A percentile compares a stretch with the other conserved stretches of the same genome.
Conservation (phyloP, 805 yeast species). For the Starmerella vitae region DNA sequence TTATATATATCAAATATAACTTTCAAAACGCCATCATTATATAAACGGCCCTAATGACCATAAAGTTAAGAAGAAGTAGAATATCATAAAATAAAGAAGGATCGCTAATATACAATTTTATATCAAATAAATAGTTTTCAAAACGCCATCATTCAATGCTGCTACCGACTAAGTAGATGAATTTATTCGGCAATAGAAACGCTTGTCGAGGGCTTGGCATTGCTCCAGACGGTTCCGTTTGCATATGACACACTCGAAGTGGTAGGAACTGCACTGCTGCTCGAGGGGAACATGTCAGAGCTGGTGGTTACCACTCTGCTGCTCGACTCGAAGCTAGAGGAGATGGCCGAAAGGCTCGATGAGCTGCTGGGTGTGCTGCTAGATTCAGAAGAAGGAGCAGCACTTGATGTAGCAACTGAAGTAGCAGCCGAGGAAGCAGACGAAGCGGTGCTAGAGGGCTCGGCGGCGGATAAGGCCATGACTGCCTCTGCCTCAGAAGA, state of each 20-base stretch:
- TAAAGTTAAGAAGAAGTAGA: too few species aligned
- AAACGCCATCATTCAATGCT: too few species aligned
- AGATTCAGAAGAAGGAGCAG: conserved; percentile 1
- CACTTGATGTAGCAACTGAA: neutral
- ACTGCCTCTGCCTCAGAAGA: neutral
- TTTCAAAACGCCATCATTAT: too few species aligned
- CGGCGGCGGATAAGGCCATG: neutral
- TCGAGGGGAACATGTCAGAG: conserved; percentile 2
- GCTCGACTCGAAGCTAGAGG: neutral
- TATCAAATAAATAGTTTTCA: too few species aligned
- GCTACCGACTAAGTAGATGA: too few species aligned
- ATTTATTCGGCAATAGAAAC: too few species aligned
- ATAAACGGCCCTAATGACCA: too few species aligned
- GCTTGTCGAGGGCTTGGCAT: too few species aligned
- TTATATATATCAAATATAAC: too few species aligned
- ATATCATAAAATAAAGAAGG: too few species aligned
- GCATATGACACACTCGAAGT: too few species aligned
- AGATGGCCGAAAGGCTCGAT: conserved; percentile 1
- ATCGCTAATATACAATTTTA: too few species aligned
- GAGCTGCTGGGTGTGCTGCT: conserved; percentile 2
- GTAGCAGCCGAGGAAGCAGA: neutral
- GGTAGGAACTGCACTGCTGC: conserved; percentile 2
- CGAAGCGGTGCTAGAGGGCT: neutral
- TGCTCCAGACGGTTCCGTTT: neutral
- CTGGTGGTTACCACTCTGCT: neutral